Base-by-base conservation (phyloP, 2,329 filamentous ascomycete species). In the Aspergillus sp. region DNA sequence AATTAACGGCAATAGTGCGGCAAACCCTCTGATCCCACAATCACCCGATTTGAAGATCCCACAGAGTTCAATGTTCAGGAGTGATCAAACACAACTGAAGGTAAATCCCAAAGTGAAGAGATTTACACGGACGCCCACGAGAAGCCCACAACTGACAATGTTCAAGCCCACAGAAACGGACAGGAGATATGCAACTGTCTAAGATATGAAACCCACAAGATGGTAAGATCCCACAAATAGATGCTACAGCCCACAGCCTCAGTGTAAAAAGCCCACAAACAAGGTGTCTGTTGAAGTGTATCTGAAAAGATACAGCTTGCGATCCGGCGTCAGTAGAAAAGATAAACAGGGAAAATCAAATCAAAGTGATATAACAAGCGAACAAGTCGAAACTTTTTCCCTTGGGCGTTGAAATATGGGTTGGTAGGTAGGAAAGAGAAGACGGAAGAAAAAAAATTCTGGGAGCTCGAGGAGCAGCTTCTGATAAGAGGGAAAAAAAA, bases 101-200 rank as follows among this genome's bases (percentile, higher is more conserved):
- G 40, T 58, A 62, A 59, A 63, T 61, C 58, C 60, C 52, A 48
- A 56, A 57, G n/a, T 43, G 35, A 60, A 67, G 57, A 64, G 58
- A 65, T 60, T 59, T 60, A 57, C 62, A 59, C 64, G 66, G 69
- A 71, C 66, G 70, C 70, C 73, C 73, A 75, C 73, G 71, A 72
- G 68, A 69, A 73, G 72, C 72, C 72, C 72, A 68, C 73, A 74
- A 73, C 68, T 64, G 68, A 72, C 68, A 73, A 62, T 71, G 70
- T 71, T 73, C 68, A 76, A 76, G 73, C 75, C 75, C 75, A 76
- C 75, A 64, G 71, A 72, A 72, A 71, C 64, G 64, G 71, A 75
- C 73, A 72, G 73, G 70, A 68, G 67, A 73, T 69, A 74, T 70
- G 70, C 71, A 72, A 72, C 69, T 62, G 65, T 70, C 65, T 74